Base-by-base conservation (phyloP, 1,139 yeast species). In the Suhomyces wounanorum region DNA sequence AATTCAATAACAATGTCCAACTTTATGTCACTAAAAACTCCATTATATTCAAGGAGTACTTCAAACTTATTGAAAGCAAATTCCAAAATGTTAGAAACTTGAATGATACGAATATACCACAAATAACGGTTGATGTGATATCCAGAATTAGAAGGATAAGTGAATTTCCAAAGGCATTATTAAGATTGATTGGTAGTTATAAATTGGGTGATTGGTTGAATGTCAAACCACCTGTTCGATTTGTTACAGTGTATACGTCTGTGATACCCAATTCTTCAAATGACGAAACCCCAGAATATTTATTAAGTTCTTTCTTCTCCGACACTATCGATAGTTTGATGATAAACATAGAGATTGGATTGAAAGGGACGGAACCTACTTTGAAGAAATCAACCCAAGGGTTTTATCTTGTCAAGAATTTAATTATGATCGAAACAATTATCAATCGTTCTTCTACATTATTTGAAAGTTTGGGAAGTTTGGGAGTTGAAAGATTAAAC, bases 261-360 rank as follows among this genome's bases (percentile, higher is more conserved):
- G 79, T 77, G 3, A 70, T 80, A 2, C 72, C 72, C 23, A 70
- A 70, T 37, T 54, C 62, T 8, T 57, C 63, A 21, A 59, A 64
- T 18, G 72, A 72, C 46, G 78, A 75, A 30, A 59, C 60, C 1
- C 78, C 84, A 0, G 71, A 72, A 35, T 81, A 75, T 51, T 65
- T 87, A 51, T 67, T 89, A 23, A 80, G 90, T 2, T 76, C 87
- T 41, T 89, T 79, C 62, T 78, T 84, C 53, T 80, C 89, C 48
- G 97, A 90, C 64, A 77, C 87, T 37, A 79, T 91, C 45, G 97
- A 90, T 65, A 84, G 85, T 40, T 76, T 89, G 36, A 77, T 86
- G 64, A 74, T 87, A 39, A 79, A 81, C 50, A 61, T 76, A 77
- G 69, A 92, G 78, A 66, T 76, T 68, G 59, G 83, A 70, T 64